Evolutionary conservation across 345 rosid species (phyloP).

Genomic region (Aegle marmelos): DNA sequence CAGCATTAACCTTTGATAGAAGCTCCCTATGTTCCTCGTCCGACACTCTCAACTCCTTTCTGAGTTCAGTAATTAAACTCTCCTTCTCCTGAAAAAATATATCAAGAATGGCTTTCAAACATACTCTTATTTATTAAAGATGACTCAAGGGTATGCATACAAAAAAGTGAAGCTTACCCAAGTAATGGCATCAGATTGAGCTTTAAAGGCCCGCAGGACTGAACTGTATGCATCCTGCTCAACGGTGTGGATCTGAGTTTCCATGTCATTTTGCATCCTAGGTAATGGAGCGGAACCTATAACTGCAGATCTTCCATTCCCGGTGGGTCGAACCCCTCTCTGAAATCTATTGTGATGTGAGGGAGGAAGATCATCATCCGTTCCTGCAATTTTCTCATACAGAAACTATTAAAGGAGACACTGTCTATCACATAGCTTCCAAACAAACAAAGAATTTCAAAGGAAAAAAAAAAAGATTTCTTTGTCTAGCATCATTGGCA

Average conservation of each 20-base stretch:
- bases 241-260: slow-evolving; percentile 81
- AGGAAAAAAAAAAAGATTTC: not conserved
- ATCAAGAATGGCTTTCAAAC: slow-evolving; percentile 12
- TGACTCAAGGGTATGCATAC: not conserved
- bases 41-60: slow-evolving; percentile 93
- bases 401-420: not conserved
- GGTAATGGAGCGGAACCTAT: slow-evolving; percentile 57
- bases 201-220: slow-evolving; percentile 92
- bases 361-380: slow-evolving; percentile 98
- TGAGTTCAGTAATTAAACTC: slow-evolving; percentile 88
- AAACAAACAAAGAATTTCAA: not conserved
- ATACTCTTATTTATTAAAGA: not conserved
- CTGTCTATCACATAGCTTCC: not conserved
- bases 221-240: slow-evolving; percentile 94
- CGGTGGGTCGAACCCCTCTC: slow-evolving; percentile 62
- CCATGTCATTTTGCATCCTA: slow-evolving; percentile 79
- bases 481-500: slow-evolving; percentile 1
- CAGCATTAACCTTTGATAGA: slow-evolving; percentile 80
- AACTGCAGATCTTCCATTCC: slow-evolving; percentile 81
- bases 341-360: slow-evolving; percentile 87
- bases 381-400: slow-evolving; percentile 53
- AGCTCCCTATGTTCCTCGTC: slow-evolving; percentile 95
- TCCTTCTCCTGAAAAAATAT: slow-evolving; percentile 74
- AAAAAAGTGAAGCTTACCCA: slow-evolving; percentile 60
- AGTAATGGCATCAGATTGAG: slow-evolving; percentile 95